Base-by-base conservation (phyloP, 2,329 filamentous ascomycete species). In the Cordyceps militaris region DNA sequence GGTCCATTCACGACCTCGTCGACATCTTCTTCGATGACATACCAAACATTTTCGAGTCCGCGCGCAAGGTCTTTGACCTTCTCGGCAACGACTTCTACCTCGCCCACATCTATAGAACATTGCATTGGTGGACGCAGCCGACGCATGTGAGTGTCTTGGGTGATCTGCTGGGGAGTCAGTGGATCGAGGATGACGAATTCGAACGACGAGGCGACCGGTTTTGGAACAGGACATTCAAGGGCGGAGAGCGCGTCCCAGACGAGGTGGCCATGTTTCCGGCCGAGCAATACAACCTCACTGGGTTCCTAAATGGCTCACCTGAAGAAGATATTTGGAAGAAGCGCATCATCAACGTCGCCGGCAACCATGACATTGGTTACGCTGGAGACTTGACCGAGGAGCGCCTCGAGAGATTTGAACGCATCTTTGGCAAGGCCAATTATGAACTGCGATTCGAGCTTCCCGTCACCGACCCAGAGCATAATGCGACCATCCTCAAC, bases 301-400 rank as follows among this genome's bases (percentile, higher is more conserved):
- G 79, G 3, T 71, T 78, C 23, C 68, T 85, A 4, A 76, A 76
- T 40, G 73, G 69, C 1, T 70, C 70, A 6, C 67, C 75, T 8
- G 70, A 76, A 50, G 74, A 75, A 7, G 72, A 76, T 6, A 71
- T 72, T 2, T 97, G 94, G 94, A 73, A 78, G n/a, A 80, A 77
- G 42, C 82, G 88, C 57, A 79, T 97, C 62, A 91, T 99, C 69
- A 95, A 96, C 64, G 84, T 97, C 26, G 91, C 86, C 0, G 94
- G 94, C 1, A 99, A 99, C 67, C 94, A 99, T 69, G 94, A 99
- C 70, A 86, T 99, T 66, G 94, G 94, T 34, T 99, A 99, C 69
- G 91, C 92, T 0, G 94, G 94, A 3, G 94, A 99, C 70, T 80
- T 97, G 61, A 91, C 87, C 42, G 74, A 79, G n/a, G 79, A 84